Evolutionary conservation across 1,139 yeast genomes (phyloP), one percentile per base, ranked within the genome.

Genomic region (Spathaspora sp.): DNA sequence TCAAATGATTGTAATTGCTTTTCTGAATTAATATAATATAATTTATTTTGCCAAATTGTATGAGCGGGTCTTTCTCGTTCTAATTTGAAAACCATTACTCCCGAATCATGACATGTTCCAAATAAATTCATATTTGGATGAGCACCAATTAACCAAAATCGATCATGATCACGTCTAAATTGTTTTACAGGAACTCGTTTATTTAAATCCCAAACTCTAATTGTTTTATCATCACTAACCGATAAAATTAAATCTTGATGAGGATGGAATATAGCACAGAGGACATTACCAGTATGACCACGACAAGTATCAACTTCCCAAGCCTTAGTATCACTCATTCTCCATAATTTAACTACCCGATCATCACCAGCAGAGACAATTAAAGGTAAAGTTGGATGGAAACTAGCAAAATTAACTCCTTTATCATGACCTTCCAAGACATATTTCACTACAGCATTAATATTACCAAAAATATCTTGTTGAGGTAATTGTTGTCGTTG

Each of bases 271-370:
- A 89, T 74, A 38, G 90, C 91, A 65, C 95, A 78, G 48, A 91
- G 83, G 47, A 93, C 96, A 61, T 89, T 90, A 61, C 93, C 91
- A 41, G 96, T 86, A 66, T 95, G 99, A 46, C 99, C 99, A 61
- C 99, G 82, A 68, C 97, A 93, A 39, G 98, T 89, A 63, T 95
- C 99, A 46, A 95, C 95, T 67, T 95, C 99, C 98, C 99, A 95
- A 27, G 99, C 99, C 69, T 91, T 90, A 34, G 96, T 86, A 58
- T 95, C 97, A 60, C 91, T 86, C 97, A 91, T 90, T 68, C 99
- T 82, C 99, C 99, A 95, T 56, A 95, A 76, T 68, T 93, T 93
- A 47, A 95, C 89, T 54, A 93, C 84, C 56, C 99, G 81, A 65
- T 95, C 99, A 65, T 95, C 99, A 64, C 96, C 96, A 57, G 95